Conservation (phyloP, 768 basidiomycete species). For the Rhodotorula toruloides region DNA sequence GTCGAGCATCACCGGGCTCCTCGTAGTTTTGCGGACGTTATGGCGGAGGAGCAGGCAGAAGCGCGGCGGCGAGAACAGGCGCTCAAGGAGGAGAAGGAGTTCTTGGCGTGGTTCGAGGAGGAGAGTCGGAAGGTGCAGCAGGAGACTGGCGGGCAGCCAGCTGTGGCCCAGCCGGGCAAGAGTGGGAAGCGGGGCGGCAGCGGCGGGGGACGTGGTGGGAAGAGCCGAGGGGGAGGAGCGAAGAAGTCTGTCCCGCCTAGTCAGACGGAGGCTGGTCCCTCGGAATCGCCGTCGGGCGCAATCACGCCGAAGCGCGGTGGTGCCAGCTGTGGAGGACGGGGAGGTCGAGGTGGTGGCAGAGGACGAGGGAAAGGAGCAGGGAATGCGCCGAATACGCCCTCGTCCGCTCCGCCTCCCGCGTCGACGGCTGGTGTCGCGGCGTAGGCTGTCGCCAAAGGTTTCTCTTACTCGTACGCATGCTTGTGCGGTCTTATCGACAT, state of each 20-base stretch:
- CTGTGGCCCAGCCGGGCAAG: neutral
- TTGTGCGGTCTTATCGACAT: no score
- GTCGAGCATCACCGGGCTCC: constrained; percentile 31
- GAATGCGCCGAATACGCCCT: neutral
- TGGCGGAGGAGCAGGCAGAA: constrained; percentile 36
- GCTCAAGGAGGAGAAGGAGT: constrained; percentile 32
- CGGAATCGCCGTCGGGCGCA: neutral
- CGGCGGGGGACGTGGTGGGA: neutral
- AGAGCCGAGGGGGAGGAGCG: neutral
- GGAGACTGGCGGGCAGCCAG: constrained; percentile 1
- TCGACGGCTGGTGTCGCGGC: no score
- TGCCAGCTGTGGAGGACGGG: neutral
- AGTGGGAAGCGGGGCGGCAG: neutral
- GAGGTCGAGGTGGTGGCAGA: neutral
- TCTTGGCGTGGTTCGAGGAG: constrained; percentile 41
- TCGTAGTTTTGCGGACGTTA: constrained; percentile 39
- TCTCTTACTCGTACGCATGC: no score
- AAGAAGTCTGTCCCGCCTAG: constrained; percentile 8
- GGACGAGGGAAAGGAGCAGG: neutral
- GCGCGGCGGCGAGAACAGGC: constrained; percentile 9
- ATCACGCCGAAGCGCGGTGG: neutral
- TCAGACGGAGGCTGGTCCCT: neutral
- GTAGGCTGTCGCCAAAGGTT: no score
- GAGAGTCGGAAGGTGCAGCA: constrained; percentile 34
- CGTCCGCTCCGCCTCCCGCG: no score